A percentile compares a stretch with the other conserved stretches of the same genome.
These are phyloP conservation scores for Cystofilobasidium ferigula DNA, from an alignment of 768 basidiomycete genomes.

Conservation along the genomic window DNA sequence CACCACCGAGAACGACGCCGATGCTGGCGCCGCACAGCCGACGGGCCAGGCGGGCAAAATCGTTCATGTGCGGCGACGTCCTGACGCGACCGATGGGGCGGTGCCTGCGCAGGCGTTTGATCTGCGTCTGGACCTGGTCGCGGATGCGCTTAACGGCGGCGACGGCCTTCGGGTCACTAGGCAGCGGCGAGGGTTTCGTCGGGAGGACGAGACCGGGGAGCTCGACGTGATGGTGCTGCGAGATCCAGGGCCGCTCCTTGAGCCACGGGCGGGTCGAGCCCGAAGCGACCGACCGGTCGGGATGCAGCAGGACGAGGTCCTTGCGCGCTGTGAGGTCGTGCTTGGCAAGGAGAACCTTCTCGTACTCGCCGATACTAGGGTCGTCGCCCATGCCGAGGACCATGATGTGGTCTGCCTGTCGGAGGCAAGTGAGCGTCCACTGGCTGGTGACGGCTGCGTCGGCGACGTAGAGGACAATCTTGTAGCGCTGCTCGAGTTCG, in stretches of 20 bases:
- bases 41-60: constrained; percentile 83
- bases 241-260: constrained; percentile 89
- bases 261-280: constrained; percentile 95
- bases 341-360: constrained; percentile 80
- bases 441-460: constrained; percentile 81
- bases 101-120: constrained; percentile 71
- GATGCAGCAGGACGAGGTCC: constrained; percentile 85
- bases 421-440: constrained; percentile 97
- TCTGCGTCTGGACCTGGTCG: constrained; percentile 76
- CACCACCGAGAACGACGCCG: constrained; percentile 88
- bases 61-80: constrained; percentile 69
- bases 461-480: constrained; percentile 88
- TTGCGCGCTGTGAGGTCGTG: constrained; percentile 95
- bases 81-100: constrained; percentile 55
- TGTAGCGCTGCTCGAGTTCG: constrained; percentile 78
- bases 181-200: constrained; percentile 47
- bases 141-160: constrained; percentile 82
- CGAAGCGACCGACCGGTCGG: constrained; percentile 73
- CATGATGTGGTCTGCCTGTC: constrained; percentile 80
- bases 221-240: constrained; percentile 80
- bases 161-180: constrained; percentile 77
- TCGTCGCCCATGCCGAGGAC: constrained; percentile 82
- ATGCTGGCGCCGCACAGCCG: constrained; percentile 85
- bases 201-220: constrained; percentile 55
- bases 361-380: constrained; percentile 58